Base-by-base conservation (phyloP, 106 monocot genomes). In the Posidonia australis region DNA sequence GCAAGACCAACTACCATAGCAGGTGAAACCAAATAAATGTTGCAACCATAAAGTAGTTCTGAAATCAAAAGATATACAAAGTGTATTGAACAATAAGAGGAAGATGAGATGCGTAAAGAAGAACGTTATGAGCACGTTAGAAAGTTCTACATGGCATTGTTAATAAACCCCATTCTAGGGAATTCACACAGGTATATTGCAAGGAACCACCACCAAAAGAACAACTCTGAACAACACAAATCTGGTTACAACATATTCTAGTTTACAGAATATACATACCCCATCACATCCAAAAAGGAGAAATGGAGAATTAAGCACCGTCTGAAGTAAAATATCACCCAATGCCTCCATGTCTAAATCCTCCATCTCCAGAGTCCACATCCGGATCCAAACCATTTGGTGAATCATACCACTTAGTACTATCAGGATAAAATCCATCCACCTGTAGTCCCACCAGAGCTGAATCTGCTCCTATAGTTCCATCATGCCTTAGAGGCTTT, bases 401-500 rank as follows among this genome's bases (percentile, higher is more conserved):
- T 49, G 74, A 67, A 56, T 74, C 74, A 74, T 74, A 74, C 74
- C 74, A 74, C 22, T 74, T 74, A 0, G 66, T 31, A 60, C 30
- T 60, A 21, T 74, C 74, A 52, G 65, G 29, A 31, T 73, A 96
- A 68, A 96, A 96, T 17, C 82, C 83, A 74, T 86, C 86, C 57
- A 86, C 84, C 47, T 86, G 89, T 63, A 93, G 75, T 44, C 80
- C 88, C 21, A 83, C 89, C 53, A 89, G 67, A 78, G 54, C 70
- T 17, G 82, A 30, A 52, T 88, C 87, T 16, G 76, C 61, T 49
- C 69, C 75, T 10, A 87, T 79, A 5, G 65, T 68, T 48, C 69
- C 84, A 46, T 84, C 86, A 84, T 92, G 79, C 55, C 79, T 79
- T 51, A 84, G 45, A 14, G 88, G 85, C 67, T 86, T 93, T 63